Conservation (phyloP, 345 rosid species). For the Sonneratia caseolaris region DNA sequence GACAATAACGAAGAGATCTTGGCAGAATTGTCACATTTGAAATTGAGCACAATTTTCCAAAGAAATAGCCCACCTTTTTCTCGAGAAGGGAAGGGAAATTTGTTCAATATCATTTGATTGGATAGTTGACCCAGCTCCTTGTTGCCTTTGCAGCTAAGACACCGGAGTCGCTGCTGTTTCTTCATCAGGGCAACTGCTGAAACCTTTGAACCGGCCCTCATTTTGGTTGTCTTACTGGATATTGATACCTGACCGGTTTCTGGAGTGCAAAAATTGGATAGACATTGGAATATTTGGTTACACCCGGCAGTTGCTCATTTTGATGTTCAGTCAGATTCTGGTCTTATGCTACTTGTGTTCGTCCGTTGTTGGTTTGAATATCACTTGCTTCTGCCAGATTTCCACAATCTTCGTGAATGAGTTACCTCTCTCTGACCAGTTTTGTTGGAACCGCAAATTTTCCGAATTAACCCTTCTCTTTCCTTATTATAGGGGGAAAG, state of each 20-base stretch:
- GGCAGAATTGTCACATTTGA: too few relatives aligned
- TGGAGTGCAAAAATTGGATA: slow-evolving; percentile 33
- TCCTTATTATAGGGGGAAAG: too few relatives aligned
- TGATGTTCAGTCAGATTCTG: slow-evolving; percentile 25
- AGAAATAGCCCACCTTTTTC: too few relatives aligned
- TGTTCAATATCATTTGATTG: too few relatives aligned
- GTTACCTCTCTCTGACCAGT: neutral
- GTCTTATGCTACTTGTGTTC: neutral
- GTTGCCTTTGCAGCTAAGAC: slow-evolving; percentile 10
- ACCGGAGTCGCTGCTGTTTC: slow-evolving; percentile 19
- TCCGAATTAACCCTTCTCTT: neutral
- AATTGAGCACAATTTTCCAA: too few relatives aligned
- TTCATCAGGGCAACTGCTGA: slow-evolving; percentile 15
- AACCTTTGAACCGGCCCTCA: slow-evolving; percentile 19
- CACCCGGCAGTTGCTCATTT: slow-evolving; percentile 36
- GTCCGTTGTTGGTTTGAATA: neutral
- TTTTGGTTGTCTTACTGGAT: slow-evolving; percentile 28
- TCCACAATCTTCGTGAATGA: neutral
- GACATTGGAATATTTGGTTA: slow-evolving; percentile 23
- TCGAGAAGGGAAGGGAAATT: too few relatives aligned
- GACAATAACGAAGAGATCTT: neutral
- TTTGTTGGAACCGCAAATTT: neutral
- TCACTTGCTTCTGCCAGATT: neutral
- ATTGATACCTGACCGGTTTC: slow-evolving; percentile 24
- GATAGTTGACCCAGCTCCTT: neutral